Evolutionary conservation across 805 yeast species (phyloP), one percentile per base, ranked within the genome.

Genomic region (Pichia nakasei): DNA sequence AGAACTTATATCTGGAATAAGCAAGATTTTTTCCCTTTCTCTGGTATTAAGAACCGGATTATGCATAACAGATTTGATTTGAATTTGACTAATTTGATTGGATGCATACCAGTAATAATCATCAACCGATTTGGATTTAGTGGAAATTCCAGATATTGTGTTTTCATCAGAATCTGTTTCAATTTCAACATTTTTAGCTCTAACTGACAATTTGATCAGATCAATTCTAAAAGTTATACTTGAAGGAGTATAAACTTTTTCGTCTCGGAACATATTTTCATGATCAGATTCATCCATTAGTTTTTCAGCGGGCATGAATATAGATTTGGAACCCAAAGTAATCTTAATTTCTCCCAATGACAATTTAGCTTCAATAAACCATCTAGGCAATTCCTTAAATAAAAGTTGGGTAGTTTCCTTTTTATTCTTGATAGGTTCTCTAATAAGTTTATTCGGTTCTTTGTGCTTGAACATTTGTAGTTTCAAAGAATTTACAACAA

Each of bases 321-420:
- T 45, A 1, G 60, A 55, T 38, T 51, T 46, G 0, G 60, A 41
- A 4, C 57, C 58, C 1, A 51, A 15, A 26, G 36, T 43, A 3
- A 54, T 6, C 11, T 36, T 39, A 6, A 50, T 41, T 17, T 47
- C 42, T 7, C 37, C 36, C 2, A 54, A 3, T 12, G 45, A 42
- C 4, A 69, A 15, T 17, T 51, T 55, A 7, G 60, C 15, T 7
- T 49, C 52, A 33, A 58, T 58, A 22, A 70, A 58, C 59, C 65
- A 61, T 1, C 36, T 24, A 4, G 73, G 73, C 19, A 68, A 42
- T 7, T 59, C 52, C 12, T 48, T 42, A 55, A 69, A 51, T 44
- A 50, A 6, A 50, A 38, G 2, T 35, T 49, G 36, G 43, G 53
- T 9, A 51, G 56, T 31, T 5, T 27, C 27, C 13, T 22, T 11